These are phyloP conservation scores for Trichosporon ovoides DNA, from an alignment of 1,284 basidiomycete species.

Conservation along the genomic window DNA sequence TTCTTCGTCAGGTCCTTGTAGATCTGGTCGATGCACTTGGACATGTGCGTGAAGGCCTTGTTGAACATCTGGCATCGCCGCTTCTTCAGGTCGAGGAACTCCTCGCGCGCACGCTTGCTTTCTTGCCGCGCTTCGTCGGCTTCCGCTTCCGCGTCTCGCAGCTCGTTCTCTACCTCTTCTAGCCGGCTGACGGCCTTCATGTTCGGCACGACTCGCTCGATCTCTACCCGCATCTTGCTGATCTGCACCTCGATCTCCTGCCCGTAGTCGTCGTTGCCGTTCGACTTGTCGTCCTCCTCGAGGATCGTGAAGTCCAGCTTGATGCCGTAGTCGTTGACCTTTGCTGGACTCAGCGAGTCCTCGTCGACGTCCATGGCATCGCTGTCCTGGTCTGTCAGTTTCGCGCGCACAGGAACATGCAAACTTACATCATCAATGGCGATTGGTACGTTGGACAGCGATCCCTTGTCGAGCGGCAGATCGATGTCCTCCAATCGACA, in stretches of 20 bases:
- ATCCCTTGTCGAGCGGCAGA: constrained; percentile 68
- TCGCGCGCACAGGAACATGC: not conserved
- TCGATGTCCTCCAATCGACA: constrained; percentile 91
- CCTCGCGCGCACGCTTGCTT: constrained; percentile 80
- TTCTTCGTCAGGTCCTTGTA: constrained; percentile 98
- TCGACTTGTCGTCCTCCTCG: constrained; percentile 77
- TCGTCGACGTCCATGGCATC: constrained; percentile 77
- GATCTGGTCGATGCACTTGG: constrained; percentile 85
- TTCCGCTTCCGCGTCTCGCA: constrained; percentile 55
- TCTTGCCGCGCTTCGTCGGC: constrained; percentile 63
- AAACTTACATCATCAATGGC: constrained; percentile 66
- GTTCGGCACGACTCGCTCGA: constrained; percentile 92
- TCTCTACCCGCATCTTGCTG: constrained; percentile 67
- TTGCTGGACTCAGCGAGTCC: constrained; percentile 65
- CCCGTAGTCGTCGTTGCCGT: constrained; percentile 62
- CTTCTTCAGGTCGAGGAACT: constrained; percentile 82
- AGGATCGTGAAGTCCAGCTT: constrained; percentile 79
- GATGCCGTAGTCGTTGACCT: constrained; percentile 78
- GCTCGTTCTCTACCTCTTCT: constrained; percentile 76
- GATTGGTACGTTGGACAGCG: constrained; percentile 79
- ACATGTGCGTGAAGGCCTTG: constrained; percentile 93
- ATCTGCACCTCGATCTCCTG: constrained; percentile 75
- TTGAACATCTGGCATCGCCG: constrained; percentile 87
- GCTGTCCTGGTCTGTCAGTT: constrained; percentile 59
- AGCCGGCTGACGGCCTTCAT: constrained; percentile 92